A percentile compares a stretch with the other conserved stretches of the same genome.
Evolutionary conservation across 805 yeast species (phyloP).

Genomic region (Cyberlindnera maclurae): DNA sequence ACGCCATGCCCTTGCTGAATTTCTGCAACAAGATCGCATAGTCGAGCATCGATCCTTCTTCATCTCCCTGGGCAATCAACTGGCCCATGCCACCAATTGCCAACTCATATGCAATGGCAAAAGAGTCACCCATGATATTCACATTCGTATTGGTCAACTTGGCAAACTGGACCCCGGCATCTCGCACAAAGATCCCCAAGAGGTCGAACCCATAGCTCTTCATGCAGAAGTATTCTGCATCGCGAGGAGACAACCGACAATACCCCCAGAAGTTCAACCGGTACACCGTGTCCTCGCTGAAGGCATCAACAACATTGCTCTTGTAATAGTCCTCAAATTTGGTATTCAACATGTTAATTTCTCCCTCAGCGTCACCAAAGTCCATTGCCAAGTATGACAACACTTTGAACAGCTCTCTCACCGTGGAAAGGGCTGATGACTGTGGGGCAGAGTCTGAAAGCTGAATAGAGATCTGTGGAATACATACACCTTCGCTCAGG

Average conservation of each 20-base stretch:
- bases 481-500: constrained; percentile 25
- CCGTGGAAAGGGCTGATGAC: constrained; percentile 29
- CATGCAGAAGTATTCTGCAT: constrained; percentile 24
- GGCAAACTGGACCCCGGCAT: constrained; percentile 42
- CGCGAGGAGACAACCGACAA: constrained; percentile 32
- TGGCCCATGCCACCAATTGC: constrained; percentile 24
- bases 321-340: constrained; percentile 23
- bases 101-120: constrained; percentile 33
- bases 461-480: constrained; percentile 38
- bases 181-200: constrained; percentile 39
- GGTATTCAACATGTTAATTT: constrained; percentile 15
- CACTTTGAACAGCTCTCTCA: constrained; percentile 37
- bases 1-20: constrained; percentile 22
- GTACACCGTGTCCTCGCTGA: constrained; percentile 35
- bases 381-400: constrained; percentile 41
- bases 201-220: constrained; percentile 40
- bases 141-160: constrained; percentile 34
- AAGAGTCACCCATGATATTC: constrained; percentile 32
- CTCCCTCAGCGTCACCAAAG: constrained; percentile 25
- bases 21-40: constrained; percentile 23
- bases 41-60: constrained; percentile 13
- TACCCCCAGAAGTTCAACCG: constrained; percentile 41
- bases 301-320: constrained; percentile 35
- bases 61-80: constrained; percentile 14
- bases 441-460: constrained; percentile 30